These are phyloP conservation scores for Pichia rugopelliculosa DNA, from an alignment of 805 yeast species.

Conservation along the genomic window DNA sequence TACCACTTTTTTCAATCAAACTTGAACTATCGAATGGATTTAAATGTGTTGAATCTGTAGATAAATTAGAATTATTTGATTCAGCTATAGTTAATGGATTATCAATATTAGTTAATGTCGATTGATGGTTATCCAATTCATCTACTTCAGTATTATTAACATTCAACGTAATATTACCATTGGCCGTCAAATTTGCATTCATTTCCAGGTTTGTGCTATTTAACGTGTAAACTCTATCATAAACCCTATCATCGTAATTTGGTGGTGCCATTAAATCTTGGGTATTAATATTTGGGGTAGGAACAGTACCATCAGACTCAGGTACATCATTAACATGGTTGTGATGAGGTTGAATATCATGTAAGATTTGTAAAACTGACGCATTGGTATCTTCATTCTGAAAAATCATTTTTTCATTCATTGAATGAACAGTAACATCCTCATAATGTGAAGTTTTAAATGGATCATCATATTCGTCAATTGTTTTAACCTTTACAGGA, in stretches of 20 bases:
- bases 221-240: slow-evolving; percentile 53
- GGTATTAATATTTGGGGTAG: slow-evolving; percentile 20
- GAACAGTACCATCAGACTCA: slow-evolving; percentile 6
- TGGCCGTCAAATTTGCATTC: neutral
- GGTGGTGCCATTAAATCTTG: slow-evolving; percentile 72
- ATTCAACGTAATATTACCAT: neutral
- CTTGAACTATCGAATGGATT: neutral
- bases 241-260: slow-evolving; percentile 70
- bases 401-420: slow-evolving; percentile 24
- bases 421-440: slow-evolving; percentile 22
- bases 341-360: neutral
- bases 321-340: slow-evolving; percentile 3
- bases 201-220: slow-evolving; percentile 20
- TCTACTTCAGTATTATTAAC: neutral
- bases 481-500: slow-evolving; percentile 46
- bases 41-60: neutral
- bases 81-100: neutral
- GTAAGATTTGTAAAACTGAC: neutral
- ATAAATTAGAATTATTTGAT: neutral
- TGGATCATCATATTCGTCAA: slow-evolving; percentile 24
- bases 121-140: neutral
- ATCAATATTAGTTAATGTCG: neutral
- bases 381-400: slow-evolving; percentile 17
- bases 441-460: slow-evolving; percentile 16
- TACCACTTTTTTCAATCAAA: neutral